These are phyloP conservation scores for Neurospora hispaniola DNA, from an alignment of 495 filamentous ascomycete genomes.

Conservation along the genomic window DNA sequence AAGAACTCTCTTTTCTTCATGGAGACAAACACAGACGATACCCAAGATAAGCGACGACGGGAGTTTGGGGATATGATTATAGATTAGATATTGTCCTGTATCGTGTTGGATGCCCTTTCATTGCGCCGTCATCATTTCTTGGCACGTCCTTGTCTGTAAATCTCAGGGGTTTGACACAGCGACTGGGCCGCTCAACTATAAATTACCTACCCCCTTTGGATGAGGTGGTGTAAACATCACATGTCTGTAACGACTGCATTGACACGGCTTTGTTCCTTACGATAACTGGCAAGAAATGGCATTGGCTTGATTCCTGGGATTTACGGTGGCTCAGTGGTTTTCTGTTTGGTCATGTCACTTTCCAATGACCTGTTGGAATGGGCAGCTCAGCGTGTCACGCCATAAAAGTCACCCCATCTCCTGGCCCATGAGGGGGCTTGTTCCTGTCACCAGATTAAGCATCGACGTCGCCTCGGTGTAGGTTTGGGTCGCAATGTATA, in stretches of 20 bases:
- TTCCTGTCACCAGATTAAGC: not conserved
- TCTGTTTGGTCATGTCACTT: not conserved
- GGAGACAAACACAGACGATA: constrained; percentile 16
- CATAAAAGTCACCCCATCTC: not conserved
- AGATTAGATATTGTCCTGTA: constrained; percentile 6
- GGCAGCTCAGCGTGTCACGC: not conserved
- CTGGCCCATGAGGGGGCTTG: not conserved
- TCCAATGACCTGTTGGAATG: not conserved
- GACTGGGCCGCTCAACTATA: not conserved
- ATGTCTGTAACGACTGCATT: not conserved
- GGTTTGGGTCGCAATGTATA: not conserved
- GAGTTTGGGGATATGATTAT: constrained; percentile 11
- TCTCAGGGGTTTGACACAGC: not conserved
- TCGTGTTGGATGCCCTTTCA: constrained; percentile 4
- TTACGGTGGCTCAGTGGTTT: not conserved
- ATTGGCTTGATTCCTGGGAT: not conserved
- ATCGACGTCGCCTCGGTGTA: not conserved
- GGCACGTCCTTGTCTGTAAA: not conserved
- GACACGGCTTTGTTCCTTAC: not conserved
- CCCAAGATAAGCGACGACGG: constrained; percentile 12
- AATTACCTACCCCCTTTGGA: not conserved
- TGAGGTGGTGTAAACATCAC: not conserved
- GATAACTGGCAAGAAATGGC: not conserved
- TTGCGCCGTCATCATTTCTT: not conserved
- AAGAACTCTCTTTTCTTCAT: constrained; percentile 1